These are phyloP conservation scores for Orbilia blumenaviensis DNA, from an alignment of 2,329 filamentous ascomycete genomes.

Conservation along the genomic window DNA sequence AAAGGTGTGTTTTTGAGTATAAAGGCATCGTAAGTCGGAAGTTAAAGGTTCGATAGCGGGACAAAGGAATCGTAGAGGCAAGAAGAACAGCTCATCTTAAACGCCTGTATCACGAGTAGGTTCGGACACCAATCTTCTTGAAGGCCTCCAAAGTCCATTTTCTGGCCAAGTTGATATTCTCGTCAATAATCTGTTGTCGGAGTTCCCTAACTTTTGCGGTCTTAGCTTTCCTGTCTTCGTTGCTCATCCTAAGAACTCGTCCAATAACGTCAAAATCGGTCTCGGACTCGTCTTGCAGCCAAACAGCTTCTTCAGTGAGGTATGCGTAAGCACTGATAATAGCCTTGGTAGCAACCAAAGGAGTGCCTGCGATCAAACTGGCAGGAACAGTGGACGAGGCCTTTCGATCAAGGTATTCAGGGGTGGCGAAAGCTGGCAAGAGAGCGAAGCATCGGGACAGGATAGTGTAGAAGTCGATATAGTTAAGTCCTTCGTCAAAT, in stretches of 20 bases:
- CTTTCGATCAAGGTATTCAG: conserved; percentile 58
- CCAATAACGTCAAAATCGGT: conserved; percentile 58
- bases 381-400: conserved; percentile 58
- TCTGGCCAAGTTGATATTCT: conserved; percentile 82
- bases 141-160: conserved; percentile 67
- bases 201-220: conserved; percentile 79
- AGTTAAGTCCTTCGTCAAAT: conserved; percentile 57
- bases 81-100: not conserved
- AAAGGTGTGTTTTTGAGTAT: conserved; percentile 13
- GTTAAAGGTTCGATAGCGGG: conserved; percentile 5
- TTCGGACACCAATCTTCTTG: conserved; percentile 50
- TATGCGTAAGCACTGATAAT: conserved; percentile 58
- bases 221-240: conserved; percentile 72
- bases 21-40: conserved; percentile 54
- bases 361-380: conserved; percentile 57
- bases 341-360: conserved; percentile 56
- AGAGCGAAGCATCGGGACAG: conserved; percentile 57
- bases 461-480: conserved; percentile 58
- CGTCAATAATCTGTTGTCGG: conserved; percentile 76
- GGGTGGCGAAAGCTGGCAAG: conserved; percentile 58
- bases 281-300: conserved; percentile 56
- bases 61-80: not conserved
- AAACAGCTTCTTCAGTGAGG: conserved; percentile 57
- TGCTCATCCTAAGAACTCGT: conserved; percentile 55
- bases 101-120: conserved; percentile 3